These are phyloP conservation scores for Camelina hispida DNA, from an alignment of 345 rosid species.

Conservation along the genomic window DNA sequence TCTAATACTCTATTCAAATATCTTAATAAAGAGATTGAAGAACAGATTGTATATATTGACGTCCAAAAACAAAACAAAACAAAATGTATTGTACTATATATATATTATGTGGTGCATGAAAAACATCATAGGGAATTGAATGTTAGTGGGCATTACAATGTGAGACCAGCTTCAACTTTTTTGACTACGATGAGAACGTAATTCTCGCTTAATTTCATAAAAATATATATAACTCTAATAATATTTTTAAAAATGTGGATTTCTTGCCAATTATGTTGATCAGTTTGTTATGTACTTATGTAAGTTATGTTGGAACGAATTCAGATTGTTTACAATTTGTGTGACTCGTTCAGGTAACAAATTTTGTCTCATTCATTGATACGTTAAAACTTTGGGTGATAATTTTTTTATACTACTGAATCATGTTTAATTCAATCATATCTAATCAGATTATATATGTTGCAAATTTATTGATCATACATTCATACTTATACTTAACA, in stretches of 20 bases:
- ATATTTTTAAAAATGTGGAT: neutral
- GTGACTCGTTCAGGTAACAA: no score
- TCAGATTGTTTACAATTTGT: neutral
- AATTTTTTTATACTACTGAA: no score
- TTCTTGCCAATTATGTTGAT: neutral
- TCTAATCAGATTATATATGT: neutral
- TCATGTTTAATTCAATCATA: neutral
- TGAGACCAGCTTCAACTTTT: conserved; percentile 42
- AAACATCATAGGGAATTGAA: conserved; percentile 68
- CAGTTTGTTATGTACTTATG: neutral
- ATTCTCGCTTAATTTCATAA: neutral
- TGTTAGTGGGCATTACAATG: conserved; percentile 44
- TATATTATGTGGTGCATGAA: conserved; percentile 25
- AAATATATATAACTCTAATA: neutral
- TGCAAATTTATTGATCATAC: neutral
- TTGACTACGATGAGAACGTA: conserved; percentile 40
- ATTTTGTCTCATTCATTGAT: no score
- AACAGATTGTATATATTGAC: neutral
- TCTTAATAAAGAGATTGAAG: neutral
- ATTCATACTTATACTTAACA: no score
- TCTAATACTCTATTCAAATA: neutral
- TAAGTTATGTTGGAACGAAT: neutral
- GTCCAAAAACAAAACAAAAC: neutral
- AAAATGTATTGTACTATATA: neutral
- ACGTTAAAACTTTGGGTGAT: no score